Conservation (phyloP, 768 basidiomycete genomes). For the Mycena belliarum region DNA sequence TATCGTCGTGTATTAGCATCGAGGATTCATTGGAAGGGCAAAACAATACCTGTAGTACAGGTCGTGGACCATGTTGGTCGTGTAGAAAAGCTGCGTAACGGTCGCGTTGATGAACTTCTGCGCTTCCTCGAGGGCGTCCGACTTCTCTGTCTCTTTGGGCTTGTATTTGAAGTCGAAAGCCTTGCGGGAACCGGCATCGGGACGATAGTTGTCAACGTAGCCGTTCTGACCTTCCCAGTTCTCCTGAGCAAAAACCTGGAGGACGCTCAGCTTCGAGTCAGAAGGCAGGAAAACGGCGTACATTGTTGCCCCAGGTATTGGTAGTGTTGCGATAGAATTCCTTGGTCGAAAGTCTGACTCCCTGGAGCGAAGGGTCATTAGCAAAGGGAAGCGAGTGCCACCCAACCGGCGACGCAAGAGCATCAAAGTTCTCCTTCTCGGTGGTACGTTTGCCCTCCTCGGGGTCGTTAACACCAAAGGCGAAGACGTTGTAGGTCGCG, state of each 20-base stretch:
- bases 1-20: conserved; percentile 16
- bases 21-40: neutral
- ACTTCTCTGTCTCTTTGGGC: conserved; percentile 56
- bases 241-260: conserved; percentile 87
- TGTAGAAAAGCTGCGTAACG: conserved; percentile 88
- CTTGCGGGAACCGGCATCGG: conserved; percentile 57
- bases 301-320: conserved; percentile 88
- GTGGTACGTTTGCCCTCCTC: conserved; percentile 58
- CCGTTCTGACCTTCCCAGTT: conserved; percentile 77
- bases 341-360: conserved; percentile 25
- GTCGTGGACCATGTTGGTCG: conserved; percentile 79
- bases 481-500: conserved; percentile 72
- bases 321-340: conserved; percentile 63
- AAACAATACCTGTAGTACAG: conserved; percentile 67
- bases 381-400: conserved; percentile 85
- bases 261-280: neutral
- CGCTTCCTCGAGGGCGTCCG: conserved; percentile 69
- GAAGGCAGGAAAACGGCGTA: conserved; percentile 26
- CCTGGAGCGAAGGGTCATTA: conserved; percentile 59
- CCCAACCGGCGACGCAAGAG: conserved; percentile 79
- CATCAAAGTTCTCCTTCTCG: conserved; percentile 71
- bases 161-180: conserved; percentile 76
- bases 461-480: conserved; percentile 88
- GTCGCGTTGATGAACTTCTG: conserved; percentile 85
- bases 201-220: conserved; percentile 78